Percentiles rank a stretch among this genome's conserved stretches.
Conservation (phyloP, 1,284 basidiomycete species). For the Cryptococcus depauperatus region DNA sequence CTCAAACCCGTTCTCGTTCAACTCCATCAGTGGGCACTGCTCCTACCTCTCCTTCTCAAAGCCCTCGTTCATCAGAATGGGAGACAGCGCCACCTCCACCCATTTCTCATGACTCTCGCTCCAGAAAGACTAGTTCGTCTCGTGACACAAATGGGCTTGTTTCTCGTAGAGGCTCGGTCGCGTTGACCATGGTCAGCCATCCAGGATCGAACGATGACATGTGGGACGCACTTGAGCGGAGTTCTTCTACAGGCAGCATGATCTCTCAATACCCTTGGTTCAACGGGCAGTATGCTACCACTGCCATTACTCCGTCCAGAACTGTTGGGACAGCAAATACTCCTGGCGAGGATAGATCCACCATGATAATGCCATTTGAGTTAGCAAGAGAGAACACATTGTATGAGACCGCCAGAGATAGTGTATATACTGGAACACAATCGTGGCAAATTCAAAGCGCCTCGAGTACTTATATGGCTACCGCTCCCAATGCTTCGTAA, state of each 20-base stretch:
- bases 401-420: slow-evolving; percentile 14
- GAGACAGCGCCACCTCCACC: slow-evolving; percentile 21
- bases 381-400: slow-evolving; percentile 18
- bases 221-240: slow-evolving; percentile 32
- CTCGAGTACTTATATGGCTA: slow-evolving; percentile 18
- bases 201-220: slow-evolving; percentile 28
- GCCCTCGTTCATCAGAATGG: slow-evolving; percentile 11
- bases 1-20: slow-evolving; percentile 1
- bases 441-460: slow-evolving; percentile 18
- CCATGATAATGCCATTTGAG: slow-evolving; percentile 14
- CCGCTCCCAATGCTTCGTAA: slow-evolving; percentile 15
- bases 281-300: background rate
- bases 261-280: slow-evolving; percentile 5
- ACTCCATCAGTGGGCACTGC: slow-evolving; percentile 5
- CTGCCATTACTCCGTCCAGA: background rate
- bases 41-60: slow-evolving; percentile 1
- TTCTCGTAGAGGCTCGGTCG: slow-evolving; percentile 8
- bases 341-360: background rate
- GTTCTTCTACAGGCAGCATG: slow-evolving; percentile 26
- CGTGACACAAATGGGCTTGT: slow-evolving; percentile 9
- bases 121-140: slow-evolving; percentile 1
- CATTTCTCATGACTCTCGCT: slow-evolving; percentile 13
- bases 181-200: slow-evolving; percentile 33
- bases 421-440: slow-evolving; percentile 15
- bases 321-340: slow-evolving; percentile 8